phyloP scores from a whole-genome alignment of 352 stramenopile species.

The Pythium periplocum region DNA sequence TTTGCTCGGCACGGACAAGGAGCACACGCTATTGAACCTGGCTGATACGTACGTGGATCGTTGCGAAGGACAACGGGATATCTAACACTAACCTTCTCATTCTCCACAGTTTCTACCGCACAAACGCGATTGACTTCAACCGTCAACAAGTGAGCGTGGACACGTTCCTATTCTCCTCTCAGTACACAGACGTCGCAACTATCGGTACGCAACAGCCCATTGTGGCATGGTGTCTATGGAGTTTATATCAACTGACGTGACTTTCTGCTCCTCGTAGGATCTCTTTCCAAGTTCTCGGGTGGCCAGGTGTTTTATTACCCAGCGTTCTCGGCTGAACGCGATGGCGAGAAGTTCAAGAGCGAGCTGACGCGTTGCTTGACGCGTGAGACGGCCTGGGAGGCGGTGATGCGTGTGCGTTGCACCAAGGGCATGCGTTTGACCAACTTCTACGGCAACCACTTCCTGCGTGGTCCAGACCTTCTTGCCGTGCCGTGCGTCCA shows the following conservation, averaged over 20 bases:
- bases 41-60: conserved; percentile 60
- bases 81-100: no score
- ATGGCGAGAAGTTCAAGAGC: conserved; percentile 91
- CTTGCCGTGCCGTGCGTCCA: conserved; percentile 95
- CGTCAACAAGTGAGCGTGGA: conserved; percentile 99
- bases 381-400: conserved; percentile 92
- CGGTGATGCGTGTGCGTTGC: conserved; percentile 96
- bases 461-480: conserved; percentile 96
- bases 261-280: conserved; percentile 28
- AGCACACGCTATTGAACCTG: conserved; percentile 88
- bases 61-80: no score
- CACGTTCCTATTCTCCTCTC: conserved; percentile 94
- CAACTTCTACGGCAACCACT: conserved; percentile 99
- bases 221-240: no score
- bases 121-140: conserved; percentile 95
- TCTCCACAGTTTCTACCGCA: conserved; percentile 64
- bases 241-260: background rate
- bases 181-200: conserved; percentile 97
- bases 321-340: conserved; percentile 86
- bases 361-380: conserved; percentile 92
- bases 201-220: conserved; percentile 43
- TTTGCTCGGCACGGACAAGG: conserved; percentile 80
- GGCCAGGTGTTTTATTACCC: conserved; percentile 98
- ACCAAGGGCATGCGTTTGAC: conserved; percentile 96
- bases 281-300: conserved; percentile 93